phyloP scores from a whole-genome alignment of 2,329 filamentous ascomycete species.

The Pestalotiopsis sp. region DNA sequence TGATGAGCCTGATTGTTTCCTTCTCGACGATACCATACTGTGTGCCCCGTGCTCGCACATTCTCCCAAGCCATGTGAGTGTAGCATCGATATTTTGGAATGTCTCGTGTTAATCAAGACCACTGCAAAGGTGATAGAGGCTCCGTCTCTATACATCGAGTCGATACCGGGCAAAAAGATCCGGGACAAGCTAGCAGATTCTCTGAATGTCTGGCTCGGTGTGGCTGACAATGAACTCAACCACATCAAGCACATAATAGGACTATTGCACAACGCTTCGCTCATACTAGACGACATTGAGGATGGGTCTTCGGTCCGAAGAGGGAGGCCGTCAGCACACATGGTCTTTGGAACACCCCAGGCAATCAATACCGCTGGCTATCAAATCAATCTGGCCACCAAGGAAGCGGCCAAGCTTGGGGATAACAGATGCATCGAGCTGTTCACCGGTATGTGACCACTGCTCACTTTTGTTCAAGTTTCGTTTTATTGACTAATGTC shows the following conservation, averaged over 20 bases:
- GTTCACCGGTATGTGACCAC: no score
- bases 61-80: no score
- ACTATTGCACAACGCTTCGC: conserved; percentile 32
- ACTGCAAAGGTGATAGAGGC: not conserved
- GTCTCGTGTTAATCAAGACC: not conserved
- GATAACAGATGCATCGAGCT: not conserved
- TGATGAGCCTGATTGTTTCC: no score
- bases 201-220: conserved; percentile 31
- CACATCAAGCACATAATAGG: conserved; percentile 28
- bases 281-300: conserved; percentile 43
- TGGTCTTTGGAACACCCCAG: conserved; percentile 37
- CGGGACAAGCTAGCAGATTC: conserved; percentile 25
- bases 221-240: conserved; percentile 20
- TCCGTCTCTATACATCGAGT: conserved; percentile 23
- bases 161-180: conserved; percentile 29
- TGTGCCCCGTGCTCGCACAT: no score
- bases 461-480: no score
- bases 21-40: no score
- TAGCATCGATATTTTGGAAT: no score
- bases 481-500: no score
- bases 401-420: no score
- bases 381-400: conserved; percentile 26
- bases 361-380: conserved; percentile 39
- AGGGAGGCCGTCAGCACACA: conserved; percentile 36
- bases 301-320: conserved; percentile 36